A percentile compares a stretch with the other conserved stretches of the same genome.
Conservation (phyloP, 257 asterid genomes). For the Petrea volubilis region DNA sequence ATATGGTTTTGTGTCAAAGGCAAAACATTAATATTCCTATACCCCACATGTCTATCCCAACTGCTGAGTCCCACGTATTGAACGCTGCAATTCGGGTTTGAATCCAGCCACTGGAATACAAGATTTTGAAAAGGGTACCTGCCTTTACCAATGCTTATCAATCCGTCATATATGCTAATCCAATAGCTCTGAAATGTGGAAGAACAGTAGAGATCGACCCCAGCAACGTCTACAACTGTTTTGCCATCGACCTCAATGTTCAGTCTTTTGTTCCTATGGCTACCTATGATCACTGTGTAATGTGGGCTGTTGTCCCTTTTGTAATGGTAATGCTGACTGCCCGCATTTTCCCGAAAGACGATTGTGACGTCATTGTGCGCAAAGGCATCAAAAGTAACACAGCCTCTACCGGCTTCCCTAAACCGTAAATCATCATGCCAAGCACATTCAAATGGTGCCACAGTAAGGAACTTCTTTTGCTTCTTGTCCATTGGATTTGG, state of each 20-base stretch:
- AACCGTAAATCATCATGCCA: conserved; percentile 88
- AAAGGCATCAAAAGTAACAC: conserved; percentile 96
- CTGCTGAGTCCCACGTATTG: conserved; percentile 97
- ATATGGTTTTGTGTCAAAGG: conserved; percentile 85
- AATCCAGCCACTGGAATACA: conserved; percentile 91
- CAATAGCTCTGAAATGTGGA: conserved; percentile 94
- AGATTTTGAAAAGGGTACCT: conserved; percentile 97
- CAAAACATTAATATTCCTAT: conserved; percentile 77
- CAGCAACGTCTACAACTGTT: conserved; percentile 80
- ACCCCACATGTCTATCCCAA: conserved; percentile 97
- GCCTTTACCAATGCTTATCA: conserved; percentile 95
- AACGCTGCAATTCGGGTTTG: conserved; percentile 80
- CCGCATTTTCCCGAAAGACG: conserved; percentile 89
- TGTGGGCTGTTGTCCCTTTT: conserved; percentile 91
- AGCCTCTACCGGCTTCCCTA: conserved; percentile 95
- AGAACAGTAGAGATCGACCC: conserved; percentile 78
- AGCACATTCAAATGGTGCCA: conserved; percentile 95
- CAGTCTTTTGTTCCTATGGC: conserved; percentile 85
- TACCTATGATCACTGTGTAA: conserved; percentile 93
- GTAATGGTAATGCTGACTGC: conserved; percentile 97
- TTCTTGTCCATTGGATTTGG: conserved; percentile 61
- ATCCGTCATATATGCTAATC: conserved; percentile 89
- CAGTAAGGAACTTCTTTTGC: conserved; percentile 75
- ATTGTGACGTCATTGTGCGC: conserved; percentile 93
- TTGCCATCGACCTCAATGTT: conserved; percentile 86